phyloP scores from a whole-genome alignment of 345 rosid species.

The Populus ilicifolia region DNA sequence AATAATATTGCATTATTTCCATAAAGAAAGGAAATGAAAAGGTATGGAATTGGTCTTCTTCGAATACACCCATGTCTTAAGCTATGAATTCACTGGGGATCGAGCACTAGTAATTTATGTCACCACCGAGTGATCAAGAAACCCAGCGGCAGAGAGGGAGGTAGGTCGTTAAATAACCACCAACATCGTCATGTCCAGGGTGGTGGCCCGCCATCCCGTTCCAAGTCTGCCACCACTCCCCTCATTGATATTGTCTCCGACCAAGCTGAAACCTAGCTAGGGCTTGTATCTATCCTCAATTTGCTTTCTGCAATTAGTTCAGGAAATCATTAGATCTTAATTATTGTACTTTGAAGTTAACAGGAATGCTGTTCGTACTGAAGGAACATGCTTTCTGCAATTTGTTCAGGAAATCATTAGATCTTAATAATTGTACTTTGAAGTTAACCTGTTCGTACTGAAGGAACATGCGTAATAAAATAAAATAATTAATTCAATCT shows the following conservation, averaged over 20 bases:
- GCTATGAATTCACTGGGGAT: background rate
- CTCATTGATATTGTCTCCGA: background rate
- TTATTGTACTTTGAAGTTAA: background rate
- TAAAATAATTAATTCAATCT: no score
- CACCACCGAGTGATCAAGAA: constrained; percentile 6
- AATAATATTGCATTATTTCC: background rate
- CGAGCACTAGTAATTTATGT: background rate
- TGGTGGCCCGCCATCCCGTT: constrained; percentile 6
- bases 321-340: constrained; percentile 2
- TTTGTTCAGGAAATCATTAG: background rate
- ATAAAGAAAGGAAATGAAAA: background rate
- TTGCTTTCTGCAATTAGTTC: background rate
- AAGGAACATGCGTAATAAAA: background rate
- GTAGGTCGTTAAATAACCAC: constrained; percentile 11
- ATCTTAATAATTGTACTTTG: constrained; percentile 10
- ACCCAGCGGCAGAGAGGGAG: background rate
- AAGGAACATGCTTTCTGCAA: constrained; percentile 2
- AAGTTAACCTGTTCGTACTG: background rate
- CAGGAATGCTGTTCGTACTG: background rate
- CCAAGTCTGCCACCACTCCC: constrained; percentile 5
- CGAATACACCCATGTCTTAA: background rate
- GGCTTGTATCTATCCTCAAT: background rate
- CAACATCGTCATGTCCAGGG: constrained; percentile 5
- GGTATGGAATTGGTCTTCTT: background rate
- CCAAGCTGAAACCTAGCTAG: background rate